phyloP scores from a whole-genome alignment of 768 basidiomycete species.

The Suillus alpinus region DNA sequence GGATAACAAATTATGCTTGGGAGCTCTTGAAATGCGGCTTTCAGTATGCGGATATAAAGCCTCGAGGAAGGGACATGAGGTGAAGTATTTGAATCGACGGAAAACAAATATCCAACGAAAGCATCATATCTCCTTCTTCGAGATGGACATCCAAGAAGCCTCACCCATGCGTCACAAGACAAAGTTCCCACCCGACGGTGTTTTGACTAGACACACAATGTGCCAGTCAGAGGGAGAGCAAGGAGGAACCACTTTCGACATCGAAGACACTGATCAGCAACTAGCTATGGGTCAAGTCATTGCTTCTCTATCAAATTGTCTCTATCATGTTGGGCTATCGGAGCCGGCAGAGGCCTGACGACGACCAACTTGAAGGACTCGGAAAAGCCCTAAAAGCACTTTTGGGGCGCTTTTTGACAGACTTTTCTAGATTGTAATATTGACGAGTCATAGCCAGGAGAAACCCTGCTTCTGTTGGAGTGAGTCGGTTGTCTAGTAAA shows the following conservation, averaged over 20 bases:
- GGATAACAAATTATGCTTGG: neutral
- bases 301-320: neutral
- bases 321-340: neutral
- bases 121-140: neutral
- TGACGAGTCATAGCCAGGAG: neutral
- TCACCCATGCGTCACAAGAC: neutral
- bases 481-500: conserved; percentile 4
- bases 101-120: conserved; percentile 1
- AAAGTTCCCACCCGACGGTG: neutral
- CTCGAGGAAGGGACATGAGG: conserved; percentile 26
- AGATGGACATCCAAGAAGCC: neutral
- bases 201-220: neutral
- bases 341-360: neutral
- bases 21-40: neutral
- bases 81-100: neutral
- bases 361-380: neutral
- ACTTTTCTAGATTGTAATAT: neutral
- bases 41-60: conserved; percentile 13
- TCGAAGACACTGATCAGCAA: neutral
- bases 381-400: neutral
- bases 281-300: neutral
- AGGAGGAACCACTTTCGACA: neutral
- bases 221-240: conserved; percentile 2
- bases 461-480: conserved; percentile 9
- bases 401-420: neutral